Evolutionary conservation across 1,139 yeast genomes (phyloP).

Genomic region (Hyphopichia fennica): DNA sequence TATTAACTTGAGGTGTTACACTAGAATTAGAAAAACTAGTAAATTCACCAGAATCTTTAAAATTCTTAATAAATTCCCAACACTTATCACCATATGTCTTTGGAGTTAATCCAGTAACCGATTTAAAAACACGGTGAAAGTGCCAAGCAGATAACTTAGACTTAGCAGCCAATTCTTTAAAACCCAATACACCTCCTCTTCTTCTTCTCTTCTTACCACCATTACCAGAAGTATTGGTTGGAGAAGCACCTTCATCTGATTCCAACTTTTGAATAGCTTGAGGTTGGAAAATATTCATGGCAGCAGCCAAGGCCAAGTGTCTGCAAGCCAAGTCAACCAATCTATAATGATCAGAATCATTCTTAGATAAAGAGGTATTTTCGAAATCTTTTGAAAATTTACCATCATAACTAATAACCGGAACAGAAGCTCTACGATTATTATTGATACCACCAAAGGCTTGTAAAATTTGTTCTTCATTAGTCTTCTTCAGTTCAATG

Average conservation of each 20-base stretch:
- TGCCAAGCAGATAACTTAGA: conserved; percentile 92
- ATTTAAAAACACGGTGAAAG: conserved; percentile 84
- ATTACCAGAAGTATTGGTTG: conserved; percentile 14
- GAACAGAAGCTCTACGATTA: conserved; percentile 27
- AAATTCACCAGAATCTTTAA: conserved; percentile 21
- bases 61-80: conserved; percentile 61
- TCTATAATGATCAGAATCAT: conserved; percentile 67
- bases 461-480: conserved; percentile 27
- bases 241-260: conserved; percentile 6
- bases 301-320: conserved; percentile 81
- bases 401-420: conserved; percentile 24
- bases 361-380: conserved; percentile 42
- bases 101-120: conserved; percentile 83
- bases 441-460: conserved; percentile 15
- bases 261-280: conserved; percentile 8
- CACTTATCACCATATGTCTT: conserved; percentile 88
- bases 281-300: conserved; percentile 46
- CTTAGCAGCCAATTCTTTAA: conserved; percentile 83
- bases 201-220: conserved; percentile 46
- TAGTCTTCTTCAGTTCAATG: conserved; percentile 28
- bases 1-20: conserved; percentile 1
- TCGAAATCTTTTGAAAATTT: conserved; percentile 27
- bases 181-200: conserved; percentile 87
- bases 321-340: conserved; percentile 80
- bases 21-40: conserved; percentile 10